Conservation (phyloP, 1,284 basidiomycete genomes). For the Leccinum fuscescens region DNA sequence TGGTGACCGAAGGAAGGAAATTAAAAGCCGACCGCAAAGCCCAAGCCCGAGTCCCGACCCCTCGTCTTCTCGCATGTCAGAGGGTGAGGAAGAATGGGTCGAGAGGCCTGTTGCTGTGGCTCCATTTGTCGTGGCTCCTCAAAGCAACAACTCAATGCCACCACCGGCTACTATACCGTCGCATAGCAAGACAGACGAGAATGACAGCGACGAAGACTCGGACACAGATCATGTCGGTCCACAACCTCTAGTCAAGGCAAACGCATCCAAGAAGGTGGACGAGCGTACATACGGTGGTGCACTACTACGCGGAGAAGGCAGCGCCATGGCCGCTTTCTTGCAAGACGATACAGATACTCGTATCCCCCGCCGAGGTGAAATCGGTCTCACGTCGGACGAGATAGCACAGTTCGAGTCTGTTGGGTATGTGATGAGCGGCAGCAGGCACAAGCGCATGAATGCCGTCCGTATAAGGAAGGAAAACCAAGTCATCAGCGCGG, state of each 20-base stretch:
- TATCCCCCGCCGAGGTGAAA: slow-evolving; percentile 98
- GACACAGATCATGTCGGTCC: slow-evolving; percentile 55
- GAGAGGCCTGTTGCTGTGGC: slow-evolving; percentile 52
- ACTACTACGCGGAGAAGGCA: slow-evolving; percentile 91
- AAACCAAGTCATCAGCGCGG: slow-evolving; percentile 97
- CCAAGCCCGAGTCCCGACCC: slow-evolving; percentile 36
- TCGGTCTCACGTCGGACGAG: slow-evolving; percentile 84
- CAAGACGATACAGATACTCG: slow-evolving; percentile 84
- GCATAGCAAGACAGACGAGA: slow-evolving; percentile 34
- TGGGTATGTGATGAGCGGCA: slow-evolving; percentile 99
- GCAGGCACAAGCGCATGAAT: slow-evolving; percentile 91
- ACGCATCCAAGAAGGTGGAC: slow-evolving; percentile 53
- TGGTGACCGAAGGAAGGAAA: slow-evolving; percentile 30
- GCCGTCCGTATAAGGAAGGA: slow-evolving; percentile 98
- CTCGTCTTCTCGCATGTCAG: slow-evolving; percentile 25
- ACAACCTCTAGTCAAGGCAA: slow-evolving; percentile 49
- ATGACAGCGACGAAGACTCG: slow-evolving; percentile 45
- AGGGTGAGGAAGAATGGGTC: slow-evolving; percentile 70
- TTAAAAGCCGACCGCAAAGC: slow-evolving; percentile 33
- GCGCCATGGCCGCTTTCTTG: slow-evolving; percentile 95
- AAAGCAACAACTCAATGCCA: slow-evolving; percentile 23
- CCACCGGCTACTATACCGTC: slow-evolving; percentile 23
- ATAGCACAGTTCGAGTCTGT: slow-evolving; percentile 86
- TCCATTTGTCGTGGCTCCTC: slow-evolving; percentile 26
- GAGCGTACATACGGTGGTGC: slow-evolving; percentile 83